A percentile compares a stretch with the other conserved stretches of the same genome.
phyloP scores from a whole-genome alignment of 2,329 filamentous ascomycete genomes.

The Fusarium sp. region DNA sequence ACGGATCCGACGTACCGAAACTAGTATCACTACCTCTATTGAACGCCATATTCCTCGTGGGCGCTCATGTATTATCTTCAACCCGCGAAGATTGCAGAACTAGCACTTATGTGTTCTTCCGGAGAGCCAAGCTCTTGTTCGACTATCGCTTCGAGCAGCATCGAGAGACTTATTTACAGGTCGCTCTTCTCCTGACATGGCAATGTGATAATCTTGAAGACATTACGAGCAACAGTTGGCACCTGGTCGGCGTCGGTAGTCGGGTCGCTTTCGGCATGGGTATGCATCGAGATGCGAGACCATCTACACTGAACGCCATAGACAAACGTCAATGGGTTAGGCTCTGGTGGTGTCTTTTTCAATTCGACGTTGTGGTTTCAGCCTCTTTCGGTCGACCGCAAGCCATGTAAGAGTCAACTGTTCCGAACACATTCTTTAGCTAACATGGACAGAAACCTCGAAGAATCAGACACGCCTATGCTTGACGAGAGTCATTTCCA shows the following conservation, averaged over 20 bases:
- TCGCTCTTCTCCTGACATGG: conserved; percentile 66
- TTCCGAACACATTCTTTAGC: not conserved
- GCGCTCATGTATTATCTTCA: conserved; percentile 60
- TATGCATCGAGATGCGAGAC: conserved; percentile 58
- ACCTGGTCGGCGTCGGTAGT: conserved; percentile 64
- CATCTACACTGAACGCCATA: conserved; percentile 46
- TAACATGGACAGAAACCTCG: conserved; percentile 53
- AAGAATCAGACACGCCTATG: conserved; percentile 62
- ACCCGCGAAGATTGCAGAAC: conserved; percentile 55
- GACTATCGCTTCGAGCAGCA: conserved; percentile 66
- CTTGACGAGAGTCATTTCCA: conserved; percentile 60
- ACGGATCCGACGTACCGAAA: conserved; percentile 56
- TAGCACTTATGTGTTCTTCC: conserved; percentile 61
- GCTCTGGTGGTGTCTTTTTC: conserved; percentile 56
- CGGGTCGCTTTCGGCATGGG: conserved; percentile 65
- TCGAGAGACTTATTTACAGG: conserved; percentile 65
- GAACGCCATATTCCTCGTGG: conserved; percentile 63
- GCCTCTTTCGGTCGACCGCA: conserved; percentile 62
- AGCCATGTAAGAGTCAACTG: conserved; percentile 54
- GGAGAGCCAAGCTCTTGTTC: conserved; percentile 64
- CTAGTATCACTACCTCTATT: conserved; percentile 61
- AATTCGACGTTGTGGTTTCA: conserved; percentile 54
- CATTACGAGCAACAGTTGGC: conserved; percentile 63
- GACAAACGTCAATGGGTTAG: conserved; percentile 53
- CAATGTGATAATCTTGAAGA: conserved; percentile 66